phyloP scores from a whole-genome alignment of 2,329 filamentous ascomycete genomes.

The Fusarium fracticaudum region DNA sequence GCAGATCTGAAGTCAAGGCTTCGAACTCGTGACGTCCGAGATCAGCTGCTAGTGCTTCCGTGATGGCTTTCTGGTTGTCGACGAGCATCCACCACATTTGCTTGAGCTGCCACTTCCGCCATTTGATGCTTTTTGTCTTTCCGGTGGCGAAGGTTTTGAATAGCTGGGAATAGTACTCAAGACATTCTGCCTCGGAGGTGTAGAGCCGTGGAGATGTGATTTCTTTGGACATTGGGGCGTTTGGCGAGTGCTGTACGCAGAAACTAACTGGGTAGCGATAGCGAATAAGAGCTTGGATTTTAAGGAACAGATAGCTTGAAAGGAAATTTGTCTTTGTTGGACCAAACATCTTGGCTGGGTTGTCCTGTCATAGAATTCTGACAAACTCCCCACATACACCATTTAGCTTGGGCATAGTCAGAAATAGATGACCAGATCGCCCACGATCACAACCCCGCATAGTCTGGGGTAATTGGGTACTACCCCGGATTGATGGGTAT shows the following conservation, averaged over 20 bases:
- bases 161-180: accelerated
- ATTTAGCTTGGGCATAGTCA: background rate
- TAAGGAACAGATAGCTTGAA: too few species aligned
- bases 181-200: background rate
- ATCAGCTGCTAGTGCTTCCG: conserved; percentile 47
- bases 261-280: too few species aligned
- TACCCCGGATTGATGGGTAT: accelerated
- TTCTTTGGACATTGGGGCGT: background rate
- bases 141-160: conserved; percentile 4
- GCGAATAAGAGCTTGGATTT: too few species aligned
- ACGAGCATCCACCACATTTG: conserved; percentile 54
- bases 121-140: conserved; percentile 49
- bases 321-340: too few species aligned
- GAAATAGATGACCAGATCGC: background rate
- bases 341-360: too few species aligned
- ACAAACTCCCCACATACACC: background rate
- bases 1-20: conserved; percentile 45
- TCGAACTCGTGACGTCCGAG: conserved; percentile 50
- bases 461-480: accelerated
- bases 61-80: conserved; percentile 49
- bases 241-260: too few species aligned
- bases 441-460: background rate
- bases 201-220: background rate
- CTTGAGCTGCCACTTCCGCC: conserved; percentile 54
- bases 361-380: background rate